Conservation (phyloP, 148 eudicot genomes). For the Silene latifolia region DNA sequence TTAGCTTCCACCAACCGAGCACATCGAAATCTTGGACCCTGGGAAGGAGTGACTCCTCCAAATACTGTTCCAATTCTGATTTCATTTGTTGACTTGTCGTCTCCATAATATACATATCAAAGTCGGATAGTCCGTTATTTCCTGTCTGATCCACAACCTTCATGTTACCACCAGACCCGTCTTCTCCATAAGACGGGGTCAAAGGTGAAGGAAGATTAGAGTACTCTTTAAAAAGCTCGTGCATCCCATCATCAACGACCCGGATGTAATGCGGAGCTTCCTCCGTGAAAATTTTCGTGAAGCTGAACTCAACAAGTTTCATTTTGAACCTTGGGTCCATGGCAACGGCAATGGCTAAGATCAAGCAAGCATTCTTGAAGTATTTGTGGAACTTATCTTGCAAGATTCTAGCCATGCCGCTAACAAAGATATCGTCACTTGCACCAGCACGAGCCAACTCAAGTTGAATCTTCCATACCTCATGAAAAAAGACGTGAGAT, state of each 20-base stretch:
- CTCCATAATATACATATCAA: conserved; percentile 87
- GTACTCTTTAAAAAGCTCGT: conserved; percentile 76
- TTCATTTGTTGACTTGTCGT: conserved; percentile 67
- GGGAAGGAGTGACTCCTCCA: conserved; percentile 91
- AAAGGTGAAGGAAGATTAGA: conserved; percentile 11
- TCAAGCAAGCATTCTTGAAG: conserved; percentile 64
- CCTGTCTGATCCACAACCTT: conserved; percentile 43
- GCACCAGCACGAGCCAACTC: conserved; percentile 66
- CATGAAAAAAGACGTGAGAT: conserved; percentile 73
- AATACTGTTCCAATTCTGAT: conserved; percentile 82
- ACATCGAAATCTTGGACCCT: conserved; percentile 85
- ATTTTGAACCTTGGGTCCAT: conserved; percentile 94
- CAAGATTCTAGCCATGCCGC: conserved; percentile 51
- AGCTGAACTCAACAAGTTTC: conserved; percentile 94
- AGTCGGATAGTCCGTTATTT: conserved; percentile 64
- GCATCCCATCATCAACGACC: conserved; percentile 77
- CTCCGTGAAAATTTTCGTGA: conserved; percentile 66
- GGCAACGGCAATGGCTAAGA: conserved; percentile 73
- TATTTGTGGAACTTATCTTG: conserved; percentile 71
- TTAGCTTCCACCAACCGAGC: conserved; percentile 92
- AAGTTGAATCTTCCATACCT: conserved; percentile 85
- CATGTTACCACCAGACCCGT: conserved; percentile 29
- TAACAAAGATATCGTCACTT: conserved; percentile 59
- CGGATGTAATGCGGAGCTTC: conserved; percentile 58
- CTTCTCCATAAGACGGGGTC: conserved; percentile 13